Conservation (phyloP, 2,329 filamentous ascomycete genomes). For the Pseudogymnoascus sp. region DNA sequence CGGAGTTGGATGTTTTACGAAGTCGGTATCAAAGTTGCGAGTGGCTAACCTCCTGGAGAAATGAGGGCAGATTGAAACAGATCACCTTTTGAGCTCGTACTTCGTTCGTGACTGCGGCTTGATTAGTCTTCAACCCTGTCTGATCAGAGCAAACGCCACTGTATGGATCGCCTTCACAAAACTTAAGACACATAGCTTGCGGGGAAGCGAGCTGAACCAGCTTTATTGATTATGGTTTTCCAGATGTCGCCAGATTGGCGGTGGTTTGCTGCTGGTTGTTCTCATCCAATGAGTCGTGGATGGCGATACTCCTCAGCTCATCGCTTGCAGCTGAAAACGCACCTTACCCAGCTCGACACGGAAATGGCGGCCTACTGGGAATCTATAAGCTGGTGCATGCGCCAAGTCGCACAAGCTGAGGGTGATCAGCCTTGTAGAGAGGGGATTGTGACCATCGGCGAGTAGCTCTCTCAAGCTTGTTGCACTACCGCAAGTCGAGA, state of each 20-base stretch:
- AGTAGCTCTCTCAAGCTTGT: not conserved
- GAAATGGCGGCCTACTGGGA: conserved; percentile 2
- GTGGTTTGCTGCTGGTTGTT: not conserved
- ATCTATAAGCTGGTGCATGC: conserved; percentile 4
- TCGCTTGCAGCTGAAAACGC: not conserved
- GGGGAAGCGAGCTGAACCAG: conserved; percentile 1
- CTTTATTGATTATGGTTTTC: not conserved
- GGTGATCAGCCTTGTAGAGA: conserved; percentile 7
- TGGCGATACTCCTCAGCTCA: conserved; percentile 1
- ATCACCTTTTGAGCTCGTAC: not conserved
- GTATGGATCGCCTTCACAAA: conserved; percentile 3
- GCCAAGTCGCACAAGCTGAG: conserved; percentile 4
- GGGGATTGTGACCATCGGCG: not conserved
- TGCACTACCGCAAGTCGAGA: not conserved
- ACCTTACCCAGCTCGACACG: not conserved
- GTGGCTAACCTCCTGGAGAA: not conserved
- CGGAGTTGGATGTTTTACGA: not conserved
- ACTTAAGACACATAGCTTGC: not conserved
- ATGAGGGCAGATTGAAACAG: not conserved
- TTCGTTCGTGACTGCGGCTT: not conserved
- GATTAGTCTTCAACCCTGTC: not conserved
- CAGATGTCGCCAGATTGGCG: not conserved
- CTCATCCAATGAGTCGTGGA: not conserved
- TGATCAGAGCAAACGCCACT: not conserved
- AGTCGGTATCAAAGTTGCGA: not conserved